These are phyloP conservation scores for Termitomyces sp. DNA, from an alignment of 768 basidiomycete species.

Conservation along the genomic window DNA sequence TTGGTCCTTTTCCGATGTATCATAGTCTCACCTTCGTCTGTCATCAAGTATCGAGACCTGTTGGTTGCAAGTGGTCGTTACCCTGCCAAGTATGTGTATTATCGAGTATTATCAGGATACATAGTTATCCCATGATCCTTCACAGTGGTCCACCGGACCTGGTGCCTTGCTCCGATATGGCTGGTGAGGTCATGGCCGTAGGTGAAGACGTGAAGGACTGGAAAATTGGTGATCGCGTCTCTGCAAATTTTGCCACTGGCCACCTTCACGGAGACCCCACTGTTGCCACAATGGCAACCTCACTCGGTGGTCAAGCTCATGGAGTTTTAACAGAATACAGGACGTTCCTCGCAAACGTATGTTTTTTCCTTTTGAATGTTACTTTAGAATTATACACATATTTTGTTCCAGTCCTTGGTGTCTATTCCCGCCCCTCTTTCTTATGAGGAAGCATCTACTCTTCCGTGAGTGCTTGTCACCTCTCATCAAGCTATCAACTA, in stretches of 20 bases:
- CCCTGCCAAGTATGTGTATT: slow-evolving; percentile 23
- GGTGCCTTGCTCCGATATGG: slow-evolving; percentile 47
- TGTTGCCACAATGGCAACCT: slow-evolving; percentile 27
- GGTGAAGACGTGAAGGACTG: slow-evolving; percentile 42
- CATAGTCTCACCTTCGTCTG: neutral
- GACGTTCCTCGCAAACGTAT: slow-evolving; percentile 43
- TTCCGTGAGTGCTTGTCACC: slow-evolving; percentile 36
- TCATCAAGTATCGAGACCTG: slow-evolving; percentile 46
- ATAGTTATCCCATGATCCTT: neutral
- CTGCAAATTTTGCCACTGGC: slow-evolving; percentile 47
- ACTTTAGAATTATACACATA: neutral
- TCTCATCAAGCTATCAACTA: neutral
- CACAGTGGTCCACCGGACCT: slow-evolving; percentile 18
- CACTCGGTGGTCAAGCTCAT: slow-evolving; percentile 44
- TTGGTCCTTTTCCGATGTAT: neutral
- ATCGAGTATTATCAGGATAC: neutral
- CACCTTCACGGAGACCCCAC: slow-evolving; percentile 43
- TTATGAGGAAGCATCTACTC: slow-evolving; percentile 62
- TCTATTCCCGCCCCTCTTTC: slow-evolving; percentile 52
- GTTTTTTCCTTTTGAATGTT: neutral
- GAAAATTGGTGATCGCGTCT: slow-evolving; percentile 56
- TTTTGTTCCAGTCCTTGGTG: slow-evolving; percentile 40
- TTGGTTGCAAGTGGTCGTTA: slow-evolving; percentile 36
- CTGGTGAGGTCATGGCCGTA: slow-evolving; percentile 52
- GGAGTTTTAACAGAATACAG: slow-evolving; percentile 56